Evolutionary conservation across 768 basidiomycete species (phyloP).

Genomic region (Pholiota conissans): DNA sequence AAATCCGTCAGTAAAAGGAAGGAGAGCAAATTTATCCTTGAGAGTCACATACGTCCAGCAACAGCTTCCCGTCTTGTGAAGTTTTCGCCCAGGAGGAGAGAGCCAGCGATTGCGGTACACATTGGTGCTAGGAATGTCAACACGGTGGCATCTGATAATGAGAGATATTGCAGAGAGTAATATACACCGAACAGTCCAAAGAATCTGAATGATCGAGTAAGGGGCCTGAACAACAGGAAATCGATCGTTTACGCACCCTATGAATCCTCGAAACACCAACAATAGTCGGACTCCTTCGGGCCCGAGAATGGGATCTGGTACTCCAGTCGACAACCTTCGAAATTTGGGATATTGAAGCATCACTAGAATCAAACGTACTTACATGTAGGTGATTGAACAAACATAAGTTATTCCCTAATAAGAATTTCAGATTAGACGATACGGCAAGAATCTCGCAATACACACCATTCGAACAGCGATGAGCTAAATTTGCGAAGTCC

Average conservation of each 20-base stretch:
- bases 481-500: slow-evolving; percentile 8
- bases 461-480: slow-evolving; percentile 20
- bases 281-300: slow-evolving; percentile 66
- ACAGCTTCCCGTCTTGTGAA: slow-evolving; percentile 55
- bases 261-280: slow-evolving; percentile 57
- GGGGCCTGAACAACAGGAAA: neutral
- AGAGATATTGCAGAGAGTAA: slow-evolving; percentile 72
- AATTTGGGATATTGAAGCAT: neutral
- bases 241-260: slow-evolving; percentile 43
- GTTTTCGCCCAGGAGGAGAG: slow-evolving; percentile 55
- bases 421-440: slow-evolving; percentile 7
- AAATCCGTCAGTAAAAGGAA: neutral
- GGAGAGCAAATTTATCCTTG: neutral
- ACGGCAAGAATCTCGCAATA: neutral
- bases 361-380: neutral
- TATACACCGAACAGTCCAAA: slow-evolving; percentile 71
- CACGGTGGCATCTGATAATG: slow-evolving; percentile 76
- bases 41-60: slow-evolving; percentile 37
- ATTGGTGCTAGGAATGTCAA: slow-evolving; percentile 76
- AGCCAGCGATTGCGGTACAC: slow-evolving; percentile 60
- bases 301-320: slow-evolving; percentile 58
- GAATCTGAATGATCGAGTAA: slow-evolving; percentile 46
- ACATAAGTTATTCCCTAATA: slow-evolving; percentile 11
- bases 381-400: slow-evolving; percentile 60
- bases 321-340: slow-evolving; percentile 8